Conservation (phyloP, 2,329 filamentous ascomycete species). For the Drechslerella dactyloides region DNA sequence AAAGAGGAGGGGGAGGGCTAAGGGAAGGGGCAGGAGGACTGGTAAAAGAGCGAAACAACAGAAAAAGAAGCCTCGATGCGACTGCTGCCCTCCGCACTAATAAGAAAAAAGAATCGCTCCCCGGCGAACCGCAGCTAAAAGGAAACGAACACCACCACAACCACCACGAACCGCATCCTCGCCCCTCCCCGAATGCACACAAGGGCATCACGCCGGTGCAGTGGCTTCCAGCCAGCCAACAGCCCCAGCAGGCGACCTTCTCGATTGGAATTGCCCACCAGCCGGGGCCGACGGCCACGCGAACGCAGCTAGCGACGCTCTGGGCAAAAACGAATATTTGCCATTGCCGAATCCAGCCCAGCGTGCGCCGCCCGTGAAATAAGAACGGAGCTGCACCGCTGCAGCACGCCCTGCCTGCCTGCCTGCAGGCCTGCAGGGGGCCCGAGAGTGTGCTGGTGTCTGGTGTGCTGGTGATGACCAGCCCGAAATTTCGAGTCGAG, state of each 20-base stretch:
- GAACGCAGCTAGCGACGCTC: constrained; percentile 39
- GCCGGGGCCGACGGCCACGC: constrained; percentile 38
- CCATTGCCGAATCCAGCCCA: neutral
- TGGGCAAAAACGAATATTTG: constrained; percentile 24
- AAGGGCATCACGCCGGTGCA: no score
- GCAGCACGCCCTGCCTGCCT: no score
- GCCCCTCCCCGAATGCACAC: neutral
- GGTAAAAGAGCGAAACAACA: constrained; percentile 51
- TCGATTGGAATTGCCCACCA: constrained; percentile 50
- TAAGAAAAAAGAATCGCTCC: constrained; percentile 34
- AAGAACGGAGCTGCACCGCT: constrained; percentile 26
- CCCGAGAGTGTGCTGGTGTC: constrained; percentile 15
- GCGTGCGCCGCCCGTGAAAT: constrained; percentile 10
- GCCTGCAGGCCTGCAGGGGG: constrained; percentile 3
- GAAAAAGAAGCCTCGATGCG: constrained; percentile 30
- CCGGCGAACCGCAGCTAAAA: constrained; percentile 44
- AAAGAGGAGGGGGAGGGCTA: constrained; percentile 51
- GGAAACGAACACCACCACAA: constrained; percentile 22
- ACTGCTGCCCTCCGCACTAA: neutral
- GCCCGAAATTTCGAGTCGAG: constrained; percentile 43
- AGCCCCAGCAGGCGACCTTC: constrained; percentile 47
- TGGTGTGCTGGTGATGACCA: constrained; percentile 22
- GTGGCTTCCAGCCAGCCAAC: constrained; percentile 12
- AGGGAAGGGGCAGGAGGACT: constrained; percentile 25
- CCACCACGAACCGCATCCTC: no score